Percentiles rank a stretch among this genome's conserved stretches.
Evolutionary conservation across 495 filamentous ascomycete species (phyloP).

Genomic region (Neurospora terricola): DNA sequence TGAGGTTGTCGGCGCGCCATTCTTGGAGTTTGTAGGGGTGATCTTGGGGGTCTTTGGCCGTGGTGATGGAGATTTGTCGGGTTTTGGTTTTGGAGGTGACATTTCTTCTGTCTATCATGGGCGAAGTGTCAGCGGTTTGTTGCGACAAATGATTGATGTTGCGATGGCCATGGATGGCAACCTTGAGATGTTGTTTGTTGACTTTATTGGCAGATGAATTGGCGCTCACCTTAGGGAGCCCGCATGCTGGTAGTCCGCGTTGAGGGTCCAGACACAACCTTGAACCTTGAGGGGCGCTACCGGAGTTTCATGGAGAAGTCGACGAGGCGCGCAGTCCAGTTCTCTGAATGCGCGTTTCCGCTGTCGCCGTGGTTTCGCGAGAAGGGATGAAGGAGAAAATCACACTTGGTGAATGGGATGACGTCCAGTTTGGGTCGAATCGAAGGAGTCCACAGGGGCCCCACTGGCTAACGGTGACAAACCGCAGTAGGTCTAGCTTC

Average conservation of each 20-base stretch:
- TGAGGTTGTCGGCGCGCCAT: slow-evolving; percentile 18
- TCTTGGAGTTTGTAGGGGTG: slow-evolving; percentile 10
- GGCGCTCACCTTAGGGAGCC: background rate
- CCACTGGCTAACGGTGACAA: background rate
- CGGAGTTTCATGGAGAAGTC: background rate
- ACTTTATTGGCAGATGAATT: background rate
- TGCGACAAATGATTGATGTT: background rate
- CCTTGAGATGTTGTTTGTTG: background rate
- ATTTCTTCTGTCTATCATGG: slow-evolving; percentile 12
- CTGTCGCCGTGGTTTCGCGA: background rate
- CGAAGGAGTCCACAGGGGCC: background rate
- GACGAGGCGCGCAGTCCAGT: background rate
- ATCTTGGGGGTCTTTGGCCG: slow-evolving; percentile 12
- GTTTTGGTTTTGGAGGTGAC: slow-evolving; percentile 17
- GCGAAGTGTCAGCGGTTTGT: slow-evolving; percentile 9
- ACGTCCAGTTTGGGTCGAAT: background rate
- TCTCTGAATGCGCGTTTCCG: background rate
- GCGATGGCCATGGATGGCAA: background rate
- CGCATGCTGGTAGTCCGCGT: background rate
- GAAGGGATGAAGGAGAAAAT: background rate
- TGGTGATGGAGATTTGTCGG: slow-evolving; percentile 11
- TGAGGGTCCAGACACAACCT: background rate
- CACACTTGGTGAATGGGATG: background rate
- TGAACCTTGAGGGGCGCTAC: background rate
- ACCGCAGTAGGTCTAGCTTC: background rate